Base-by-base conservation (phyloP, 768 basidiomycete species). In the Tephrocybe rancida region DNA sequence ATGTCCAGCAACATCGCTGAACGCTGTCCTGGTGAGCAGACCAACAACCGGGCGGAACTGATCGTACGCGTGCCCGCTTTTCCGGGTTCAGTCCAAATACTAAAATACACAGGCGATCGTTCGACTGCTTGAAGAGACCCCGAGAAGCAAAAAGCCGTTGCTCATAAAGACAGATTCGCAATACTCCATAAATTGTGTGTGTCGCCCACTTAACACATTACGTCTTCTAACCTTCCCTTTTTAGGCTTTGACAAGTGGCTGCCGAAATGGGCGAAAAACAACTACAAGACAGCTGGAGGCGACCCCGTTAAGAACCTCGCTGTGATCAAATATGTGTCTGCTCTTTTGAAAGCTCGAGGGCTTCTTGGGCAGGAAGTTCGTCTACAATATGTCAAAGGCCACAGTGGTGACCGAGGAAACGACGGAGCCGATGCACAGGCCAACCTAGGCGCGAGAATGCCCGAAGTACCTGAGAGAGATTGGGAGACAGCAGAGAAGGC, bases 41-140 rank as follows among this genome's bases (percentile, higher is more conserved):
- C 92, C 1, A 95, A 95, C 64, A 93, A 94, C 55, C 74, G 93
- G 25, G 95, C 93, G 10, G 95, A 97, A 66, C 76, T 96, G 27
- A 84, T 94, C 50, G 95, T 92, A 52, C 50, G 82, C 76, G 14
- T 21, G 18, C 10, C 9, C 3, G 22, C 24, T 18, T 48, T 21
- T 50, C 5, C 32, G 24, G 25, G 30, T 21, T 52, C 34, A n/a
- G 38, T 34, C 32, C 35, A 16, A 26, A 19, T 45, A 37, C 55
- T 13, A 51, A 29, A 19, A 48, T 6, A 19, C 42, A 38, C 63
- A 96, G 95, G 92, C 94, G 10, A 91, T 97, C 54, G 75, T 89
- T 18, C 85, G 94, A 18, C 79, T 88, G 18, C 73, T 98, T 5
- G 92, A 97, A 67, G 84, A 81, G 0, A 79, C 86, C 1, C 88